Evolutionary conservation across 2,329 filamentous ascomycete genomes (phyloP).

Genomic region (Nemania sp.): DNA sequence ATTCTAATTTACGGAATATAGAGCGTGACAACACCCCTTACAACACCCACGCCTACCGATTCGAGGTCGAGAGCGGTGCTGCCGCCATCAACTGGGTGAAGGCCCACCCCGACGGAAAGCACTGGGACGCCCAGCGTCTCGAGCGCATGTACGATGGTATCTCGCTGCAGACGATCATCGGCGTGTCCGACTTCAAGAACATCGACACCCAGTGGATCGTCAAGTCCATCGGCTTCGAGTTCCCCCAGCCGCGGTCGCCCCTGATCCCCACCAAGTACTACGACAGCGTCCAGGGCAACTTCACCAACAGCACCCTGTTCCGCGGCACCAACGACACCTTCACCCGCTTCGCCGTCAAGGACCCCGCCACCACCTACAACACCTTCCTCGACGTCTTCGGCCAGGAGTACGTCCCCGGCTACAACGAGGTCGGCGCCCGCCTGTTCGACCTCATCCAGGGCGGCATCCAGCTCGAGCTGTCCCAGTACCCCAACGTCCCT

Average conservation of each 20-base stretch:
- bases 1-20: neutral
- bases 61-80: conserved; percentile 26
- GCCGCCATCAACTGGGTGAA: conserved; percentile 25
- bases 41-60: conserved; percentile 23
- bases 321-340: conserved; percentile 30
- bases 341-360: conserved; percentile 25
- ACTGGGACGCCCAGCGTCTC: conserved; percentile 24
- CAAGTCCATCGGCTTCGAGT: conserved; percentile 27
- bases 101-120: conserved; percentile 16
- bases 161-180: conserved; percentile 25
- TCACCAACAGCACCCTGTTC: conserved; percentile 28
- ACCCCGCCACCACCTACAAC: conserved; percentile 26
- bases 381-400: conserved; percentile 26
- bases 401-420: conserved; percentile 23
- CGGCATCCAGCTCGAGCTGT: conserved; percentile 21
- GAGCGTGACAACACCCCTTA: conserved; percentile 24
- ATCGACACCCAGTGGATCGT: conserved; percentile 29
- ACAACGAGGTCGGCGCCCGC: conserved; percentile 17
- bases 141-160: conserved; percentile 28
- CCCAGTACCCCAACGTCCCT: conserved; percentile 22
- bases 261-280: conserved; percentile 24
- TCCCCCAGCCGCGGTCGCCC: conserved; percentile 24
- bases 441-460: conserved; percentile 30
- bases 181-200: conserved; percentile 27
- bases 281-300: conserved; percentile 27